Evolutionary conservation across 805 yeast genomes (phyloP).

Genomic region (Kazachstania psychrophila): DNA sequence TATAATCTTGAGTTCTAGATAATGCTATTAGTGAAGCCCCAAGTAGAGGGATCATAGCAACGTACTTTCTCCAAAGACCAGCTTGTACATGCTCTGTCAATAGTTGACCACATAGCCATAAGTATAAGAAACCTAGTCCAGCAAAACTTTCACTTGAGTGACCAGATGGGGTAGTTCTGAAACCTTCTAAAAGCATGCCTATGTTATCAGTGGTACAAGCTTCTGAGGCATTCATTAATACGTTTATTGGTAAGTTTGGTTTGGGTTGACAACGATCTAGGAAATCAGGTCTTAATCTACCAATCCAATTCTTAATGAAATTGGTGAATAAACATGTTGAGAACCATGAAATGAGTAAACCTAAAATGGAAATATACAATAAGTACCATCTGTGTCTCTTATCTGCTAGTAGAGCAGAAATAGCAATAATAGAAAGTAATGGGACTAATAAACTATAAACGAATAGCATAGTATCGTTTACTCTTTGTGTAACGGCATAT

Average conservation of each 20-base stretch:
- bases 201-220: slow-evolving; percentile 50
- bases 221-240: slow-evolving; percentile 50
- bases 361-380: slow-evolving; percentile 55
- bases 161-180: slow-evolving; percentile 76
- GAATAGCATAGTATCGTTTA: slow-evolving; percentile 46
- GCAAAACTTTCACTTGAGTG: slow-evolving; percentile 67
- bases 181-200: slow-evolving; percentile 50
- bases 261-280: slow-evolving; percentile 74
- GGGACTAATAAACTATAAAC: slow-evolving; percentile 50
- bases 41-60: slow-evolving; percentile 47
- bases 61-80: slow-evolving; percentile 56
- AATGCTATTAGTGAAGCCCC: slow-evolving; percentile 72
- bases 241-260: slow-evolving; percentile 44
- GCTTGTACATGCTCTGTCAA: slow-evolving; percentile 37
- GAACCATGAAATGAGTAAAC: slow-evolving; percentile 51
- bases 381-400: slow-evolving; percentile 50
- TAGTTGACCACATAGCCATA: slow-evolving; percentile 65
- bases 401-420: slow-evolving; percentile 29
- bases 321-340: slow-evolving; percentile 60
- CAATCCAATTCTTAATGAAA: slow-evolving; percentile 71
- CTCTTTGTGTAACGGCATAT: slow-evolving; percentile 63
- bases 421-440: slow-evolving; percentile 29
- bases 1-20: slow-evolving; percentile 81
- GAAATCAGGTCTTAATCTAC: slow-evolving; percentile 89
- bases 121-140: slow-evolving; percentile 51